Percentiles rank a stretch among this genome's conserved stretches.
phyloP scores from a whole-genome alignment of 2,329 filamentous ascomycete genomes.

The Diplocarpon rosae region DNA sequence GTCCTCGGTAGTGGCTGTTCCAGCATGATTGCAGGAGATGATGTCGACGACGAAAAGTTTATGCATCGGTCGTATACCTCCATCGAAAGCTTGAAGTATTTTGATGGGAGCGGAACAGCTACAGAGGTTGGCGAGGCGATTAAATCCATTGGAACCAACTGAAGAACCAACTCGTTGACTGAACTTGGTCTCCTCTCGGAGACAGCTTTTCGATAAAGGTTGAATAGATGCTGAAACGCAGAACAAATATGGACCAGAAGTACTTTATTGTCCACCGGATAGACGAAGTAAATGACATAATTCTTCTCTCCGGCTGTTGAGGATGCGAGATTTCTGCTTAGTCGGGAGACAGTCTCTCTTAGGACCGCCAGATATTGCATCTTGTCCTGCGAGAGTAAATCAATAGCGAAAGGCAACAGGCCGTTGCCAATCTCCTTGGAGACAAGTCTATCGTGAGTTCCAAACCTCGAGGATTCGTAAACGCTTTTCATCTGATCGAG shows the following conservation, averaged over 20 bases:
- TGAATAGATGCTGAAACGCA: conserved; percentile 62
- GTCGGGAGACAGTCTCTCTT: conserved; percentile 21
- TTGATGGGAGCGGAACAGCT: conserved; percentile 48
- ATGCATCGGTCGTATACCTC: conserved; percentile 71
- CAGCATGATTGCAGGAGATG: conserved; percentile 61
- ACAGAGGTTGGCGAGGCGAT: conserved; percentile 53
- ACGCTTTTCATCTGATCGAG: conserved; percentile 55
- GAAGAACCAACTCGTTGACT: conserved; percentile 60
- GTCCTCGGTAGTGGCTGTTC: conserved; percentile 58
- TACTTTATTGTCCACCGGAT: conserved; percentile 50
- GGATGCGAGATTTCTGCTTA: conserved; percentile 25
- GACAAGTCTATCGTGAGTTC: conserved; percentile 42
- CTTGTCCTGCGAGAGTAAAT: conserved; percentile 30
- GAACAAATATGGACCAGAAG: conserved; percentile 61
- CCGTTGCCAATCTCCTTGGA: conserved; percentile 29
- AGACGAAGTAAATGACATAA: conserved; percentile 67
- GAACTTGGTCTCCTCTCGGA: conserved; percentile 37
- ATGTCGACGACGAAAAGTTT: conserved; percentile 42
- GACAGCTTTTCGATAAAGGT: conserved; percentile 44
- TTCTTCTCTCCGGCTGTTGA: conserved; percentile 36
- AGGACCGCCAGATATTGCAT: conserved; percentile 18
- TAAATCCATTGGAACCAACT: conserved; percentile 60
- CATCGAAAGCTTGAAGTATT: conserved; percentile 53
- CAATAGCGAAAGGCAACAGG: conserved; percentile 21
- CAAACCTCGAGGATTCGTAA: conserved; percentile 66